Base-by-base conservation (phyloP, 2,329 filamentous ascomycete genomes). In the Phialemoniopsis sp. region DNA sequence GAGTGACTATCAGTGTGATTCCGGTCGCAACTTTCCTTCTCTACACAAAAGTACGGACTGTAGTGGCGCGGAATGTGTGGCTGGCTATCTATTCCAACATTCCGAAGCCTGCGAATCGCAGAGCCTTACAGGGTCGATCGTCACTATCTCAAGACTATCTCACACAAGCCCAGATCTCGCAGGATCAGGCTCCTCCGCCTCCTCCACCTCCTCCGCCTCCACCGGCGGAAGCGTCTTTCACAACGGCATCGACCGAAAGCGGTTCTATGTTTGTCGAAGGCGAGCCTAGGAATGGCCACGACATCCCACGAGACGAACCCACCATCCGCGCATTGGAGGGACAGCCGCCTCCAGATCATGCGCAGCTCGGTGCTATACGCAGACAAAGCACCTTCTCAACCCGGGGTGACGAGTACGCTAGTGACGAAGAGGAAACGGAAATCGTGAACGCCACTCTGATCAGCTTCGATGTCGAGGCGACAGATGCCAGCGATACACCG, bases 381-480 rank as follows among this genome's bases (percentile, higher is more conserved):
- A 60, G 69, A 17, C 65, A 67, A 17, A 71, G 72, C 49, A 66
- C 67, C 2, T 62, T 72, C 42, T 74, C 73, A 0, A 57, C 60
- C 8, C 12, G 32, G 13, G 37, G 40, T 10, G 70, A 73, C 41
- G 75, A 77, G 31, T 76, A 73, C 42, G 70, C 62, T 10, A 75
- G 67, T 12, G 77, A 80, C 34, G 75, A 78, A 36, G 76, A 76
- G 13, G 62, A 71, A 29, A 48, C 50, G 13, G 76, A 77, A 35
- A 65, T 70, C 35, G 60, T 79, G 17, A 76, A 69, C 39, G 70
- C 75, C 2, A 78, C 76, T 0, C 58, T 80, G 5, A 79, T 81
- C 37, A 79, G 73, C 46, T 80, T 81, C 40, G 77, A 81, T 40
- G 75, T 80, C 19, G 77, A 81, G 45, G 71, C 76, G 1, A 72